These are phyloP conservation scores for Sporothrix brasiliensis DNA, from an alignment of 2,329 filamentous ascomycete species.

Conservation along the genomic window DNA sequence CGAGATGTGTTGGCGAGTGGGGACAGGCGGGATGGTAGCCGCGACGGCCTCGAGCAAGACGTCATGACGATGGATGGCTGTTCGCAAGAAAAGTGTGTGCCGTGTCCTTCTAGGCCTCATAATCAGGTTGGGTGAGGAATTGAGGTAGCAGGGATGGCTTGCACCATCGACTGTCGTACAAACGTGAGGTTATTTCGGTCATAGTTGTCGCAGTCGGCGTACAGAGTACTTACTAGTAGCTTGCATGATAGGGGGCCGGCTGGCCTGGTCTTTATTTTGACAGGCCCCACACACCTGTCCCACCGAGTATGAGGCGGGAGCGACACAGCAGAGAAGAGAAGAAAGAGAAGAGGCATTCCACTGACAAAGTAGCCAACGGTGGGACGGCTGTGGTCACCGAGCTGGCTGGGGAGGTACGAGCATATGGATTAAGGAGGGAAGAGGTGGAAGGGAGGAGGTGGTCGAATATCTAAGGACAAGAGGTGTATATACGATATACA, in stretches of 20 bases:
- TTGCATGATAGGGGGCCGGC: neutral
- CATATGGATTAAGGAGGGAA: neutral
- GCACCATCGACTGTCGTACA: conserved; percentile 21
- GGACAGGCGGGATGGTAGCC: neutral
- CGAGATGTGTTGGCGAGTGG: neutral
- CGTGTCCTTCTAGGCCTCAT: neutral
- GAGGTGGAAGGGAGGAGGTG: neutral
- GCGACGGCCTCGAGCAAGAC: too few species aligned
- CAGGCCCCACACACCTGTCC: neutral
- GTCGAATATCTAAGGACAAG: too few species aligned
- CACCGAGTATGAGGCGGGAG: neutral
- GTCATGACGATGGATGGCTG: too few species aligned
- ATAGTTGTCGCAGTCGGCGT: neutral
- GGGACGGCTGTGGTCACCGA: conserved; percentile 15
- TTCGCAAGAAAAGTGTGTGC: too few species aligned
- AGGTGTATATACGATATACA: too few species aligned
- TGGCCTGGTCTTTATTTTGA: conserved; percentile 4
- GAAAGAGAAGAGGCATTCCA: neutral
- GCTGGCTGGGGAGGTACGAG: neutral
- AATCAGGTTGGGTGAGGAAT: neutral
- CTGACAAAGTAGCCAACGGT: neutral
- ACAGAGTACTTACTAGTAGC: too few species aligned
- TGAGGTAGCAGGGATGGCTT: neutral
- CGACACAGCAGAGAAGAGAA: neutral
- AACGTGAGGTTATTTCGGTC: conserved; percentile 13